phyloP scores from a whole-genome alignment of 441 rosid species.

The Eruca vesicaria region DNA sequence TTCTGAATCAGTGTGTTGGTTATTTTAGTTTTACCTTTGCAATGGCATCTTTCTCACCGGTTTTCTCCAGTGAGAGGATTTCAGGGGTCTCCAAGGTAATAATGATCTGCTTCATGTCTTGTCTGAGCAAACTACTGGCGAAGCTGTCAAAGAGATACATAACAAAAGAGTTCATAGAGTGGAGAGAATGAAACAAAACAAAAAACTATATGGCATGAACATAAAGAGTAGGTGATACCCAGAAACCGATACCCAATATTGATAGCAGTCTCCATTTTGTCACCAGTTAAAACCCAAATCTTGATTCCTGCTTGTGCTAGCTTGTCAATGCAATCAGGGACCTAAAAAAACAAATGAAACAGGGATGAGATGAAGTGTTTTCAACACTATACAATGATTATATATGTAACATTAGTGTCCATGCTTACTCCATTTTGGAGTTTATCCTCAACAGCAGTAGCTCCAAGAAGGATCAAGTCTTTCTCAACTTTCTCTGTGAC shows the following conservation, averaged over 20 bases:
- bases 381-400: not conserved
- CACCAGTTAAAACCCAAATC: conserved; percentile 75
- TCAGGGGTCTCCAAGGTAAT: conserved; percentile 58
- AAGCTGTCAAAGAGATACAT: conserved; percentile 42
- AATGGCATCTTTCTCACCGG: conserved; percentile 46
- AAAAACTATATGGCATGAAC: not conserved
- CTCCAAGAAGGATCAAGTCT: conserved; percentile 64
- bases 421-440: conserved; percentile 68
- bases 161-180: not conserved
- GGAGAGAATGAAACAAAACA: not conserved
- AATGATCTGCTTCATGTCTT: conserved; percentile 66
- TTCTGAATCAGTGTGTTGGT: not conserved
- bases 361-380: not conserved
- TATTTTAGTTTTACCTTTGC: conserved; percentile 39
- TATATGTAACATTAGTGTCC: conserved; percentile 1
- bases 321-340: conserved; percentile 72
- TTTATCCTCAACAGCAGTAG: conserved; percentile 78
- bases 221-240: conserved; percentile 6
- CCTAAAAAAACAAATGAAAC: conserved; percentile 36
- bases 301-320: conserved; percentile 78
- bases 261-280: conserved; percentile 77
- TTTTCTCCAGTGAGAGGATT: conserved; percentile 49
- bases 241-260: conserved; percentile 55
- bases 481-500: conserved; percentile 52
- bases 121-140: conserved; percentile 69